Conservation (phyloP, 2,329 filamentous ascomycete species). For the Aspergillus phoenicis region DNA sequence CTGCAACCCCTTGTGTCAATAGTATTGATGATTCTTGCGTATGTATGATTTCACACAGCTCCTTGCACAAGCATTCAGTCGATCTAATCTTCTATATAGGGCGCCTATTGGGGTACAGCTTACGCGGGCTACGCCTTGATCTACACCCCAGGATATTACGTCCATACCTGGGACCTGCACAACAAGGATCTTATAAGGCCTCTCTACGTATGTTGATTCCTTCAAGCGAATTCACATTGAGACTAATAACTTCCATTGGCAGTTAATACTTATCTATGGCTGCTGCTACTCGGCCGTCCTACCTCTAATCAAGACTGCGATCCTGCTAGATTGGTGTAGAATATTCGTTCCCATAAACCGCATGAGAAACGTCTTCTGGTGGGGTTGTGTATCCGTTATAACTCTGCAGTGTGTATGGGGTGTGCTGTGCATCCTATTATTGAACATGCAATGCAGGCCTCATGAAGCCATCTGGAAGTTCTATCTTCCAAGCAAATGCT, state of each 20-base stretch:
- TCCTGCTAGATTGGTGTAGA: constrained; percentile 49
- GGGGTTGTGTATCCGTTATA: constrained; percentile 35
- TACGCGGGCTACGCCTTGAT: constrained; percentile 23
- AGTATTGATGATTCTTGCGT: constrained; percentile 15
- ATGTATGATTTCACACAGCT: constrained; percentile 1
- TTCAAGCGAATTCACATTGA: no score
- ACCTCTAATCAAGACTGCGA: constrained; percentile 45
- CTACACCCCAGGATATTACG: constrained; percentile 21
- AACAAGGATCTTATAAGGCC: constrained; percentile 20
- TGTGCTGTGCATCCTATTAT: constrained; percentile 31
- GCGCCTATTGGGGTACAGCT: constrained; percentile 24
- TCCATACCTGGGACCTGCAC: constrained; percentile 25
- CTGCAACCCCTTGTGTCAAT: neutral
- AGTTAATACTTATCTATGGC: constrained; percentile 36
- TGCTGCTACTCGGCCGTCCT: constrained; percentile 42
- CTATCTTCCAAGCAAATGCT: constrained; percentile 36
- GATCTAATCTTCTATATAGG: constrained; percentile 13
- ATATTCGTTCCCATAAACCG: constrained; percentile 36
- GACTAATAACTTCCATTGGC: no score
- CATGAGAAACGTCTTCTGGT: constrained; percentile 38
- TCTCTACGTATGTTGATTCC: constrained; percentile 16
- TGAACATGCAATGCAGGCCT: constrained; percentile 41
- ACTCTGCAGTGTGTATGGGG: constrained; percentile 35
- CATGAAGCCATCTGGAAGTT: constrained; percentile 40
- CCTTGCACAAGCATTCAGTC: no score